These are phyloP conservation scores for Oidium heveae DNA, from an alignment of 2,329 filamentous ascomycete species.

Conservation along the genomic window DNA sequence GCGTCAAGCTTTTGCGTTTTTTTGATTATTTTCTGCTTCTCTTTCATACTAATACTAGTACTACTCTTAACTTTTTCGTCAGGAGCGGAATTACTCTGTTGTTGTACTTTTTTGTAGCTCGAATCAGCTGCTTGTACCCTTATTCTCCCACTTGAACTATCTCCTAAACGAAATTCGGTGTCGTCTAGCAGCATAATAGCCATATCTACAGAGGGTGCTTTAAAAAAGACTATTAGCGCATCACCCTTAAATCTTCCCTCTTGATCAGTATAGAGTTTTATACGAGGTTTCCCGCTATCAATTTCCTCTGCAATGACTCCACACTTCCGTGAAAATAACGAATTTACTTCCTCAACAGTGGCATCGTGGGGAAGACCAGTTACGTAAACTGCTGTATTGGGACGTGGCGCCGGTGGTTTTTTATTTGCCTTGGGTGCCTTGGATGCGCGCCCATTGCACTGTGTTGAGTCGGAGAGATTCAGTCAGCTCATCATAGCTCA, in stretches of 20 bases:
- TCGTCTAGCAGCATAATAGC: slow-evolving; percentile 63
- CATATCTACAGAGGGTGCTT: slow-evolving; percentile 73
- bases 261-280: slow-evolving; percentile 77
- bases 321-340: slow-evolving; percentile 60
- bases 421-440: slow-evolving; percentile 15
- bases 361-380: slow-evolving; percentile 65
- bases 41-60: slow-evolving; percentile 26
- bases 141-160: slow-evolving; percentile 36
- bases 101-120: slow-evolving; percentile 73
- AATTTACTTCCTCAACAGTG: slow-evolving; percentile 54
- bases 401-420: slow-evolving; percentile 16
- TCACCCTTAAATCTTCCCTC: slow-evolving; percentile 79
- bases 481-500: too few relatives aligned
- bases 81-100: slow-evolving; percentile 22
- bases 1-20: slow-evolving; percentile 80
- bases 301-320: slow-evolving; percentile 89
- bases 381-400: slow-evolving; percentile 83
- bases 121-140: slow-evolving; percentile 63
- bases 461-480: not conserved
- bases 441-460: slow-evolving; percentile 12
- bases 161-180: slow-evolving; percentile 46
- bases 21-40: slow-evolving; percentile 74
- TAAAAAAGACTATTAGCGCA: slow-evolving; percentile 81
- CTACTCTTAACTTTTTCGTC: slow-evolving; percentile 16
- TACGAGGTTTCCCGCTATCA: slow-evolving; percentile 62